Conservation (phyloP, 768 basidiomycete species). For the Termitomyces sp. region DNA sequence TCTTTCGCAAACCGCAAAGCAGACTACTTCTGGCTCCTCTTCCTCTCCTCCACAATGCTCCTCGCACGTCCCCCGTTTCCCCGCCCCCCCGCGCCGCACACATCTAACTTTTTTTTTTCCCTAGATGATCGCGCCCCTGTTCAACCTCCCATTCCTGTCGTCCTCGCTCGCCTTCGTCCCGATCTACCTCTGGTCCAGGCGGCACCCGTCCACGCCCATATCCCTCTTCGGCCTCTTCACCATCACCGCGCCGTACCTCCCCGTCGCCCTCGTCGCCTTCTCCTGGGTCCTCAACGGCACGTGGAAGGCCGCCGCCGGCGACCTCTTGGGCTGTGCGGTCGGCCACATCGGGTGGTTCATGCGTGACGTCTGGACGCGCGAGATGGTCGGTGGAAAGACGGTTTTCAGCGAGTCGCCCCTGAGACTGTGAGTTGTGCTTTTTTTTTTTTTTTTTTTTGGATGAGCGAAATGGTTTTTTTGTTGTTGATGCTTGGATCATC, state of each 20-base stretch:
- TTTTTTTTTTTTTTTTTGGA: background rate
- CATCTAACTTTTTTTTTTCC: too few relatives aligned
- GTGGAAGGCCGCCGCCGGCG: constrained; percentile 78
- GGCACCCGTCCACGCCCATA: constrained; percentile 93
- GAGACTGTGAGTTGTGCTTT: constrained; percentile 46
- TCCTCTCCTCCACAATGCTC: constrained; percentile 79
- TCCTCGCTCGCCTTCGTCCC: constrained; percentile 91
- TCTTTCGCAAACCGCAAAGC: constrained; percentile 88
- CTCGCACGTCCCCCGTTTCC: constrained; percentile 47
- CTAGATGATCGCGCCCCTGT: constrained; percentile 76
- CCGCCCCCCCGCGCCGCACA: too few relatives aligned
- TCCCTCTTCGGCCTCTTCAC: constrained; percentile 93
- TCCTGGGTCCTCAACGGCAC: constrained; percentile 80
- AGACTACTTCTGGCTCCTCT: constrained; percentile 93
- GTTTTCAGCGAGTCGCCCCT: constrained; percentile 70
- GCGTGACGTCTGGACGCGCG: constrained; percentile 82
- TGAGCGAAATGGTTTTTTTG: background rate
- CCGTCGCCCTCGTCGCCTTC: constrained; percentile 84
- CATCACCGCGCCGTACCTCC: constrained; percentile 93
- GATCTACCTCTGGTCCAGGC: constrained; percentile 94
- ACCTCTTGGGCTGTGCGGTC: constrained; percentile 80
- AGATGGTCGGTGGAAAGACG: constrained; percentile 74
- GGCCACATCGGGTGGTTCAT: constrained; percentile 85
- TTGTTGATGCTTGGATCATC: background rate
- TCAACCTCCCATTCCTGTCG: constrained; percentile 91